These are phyloP conservation scores for Citropsis articulata DNA, from an alignment of 345 rosid genomes.

Conservation along the genomic window DNA sequence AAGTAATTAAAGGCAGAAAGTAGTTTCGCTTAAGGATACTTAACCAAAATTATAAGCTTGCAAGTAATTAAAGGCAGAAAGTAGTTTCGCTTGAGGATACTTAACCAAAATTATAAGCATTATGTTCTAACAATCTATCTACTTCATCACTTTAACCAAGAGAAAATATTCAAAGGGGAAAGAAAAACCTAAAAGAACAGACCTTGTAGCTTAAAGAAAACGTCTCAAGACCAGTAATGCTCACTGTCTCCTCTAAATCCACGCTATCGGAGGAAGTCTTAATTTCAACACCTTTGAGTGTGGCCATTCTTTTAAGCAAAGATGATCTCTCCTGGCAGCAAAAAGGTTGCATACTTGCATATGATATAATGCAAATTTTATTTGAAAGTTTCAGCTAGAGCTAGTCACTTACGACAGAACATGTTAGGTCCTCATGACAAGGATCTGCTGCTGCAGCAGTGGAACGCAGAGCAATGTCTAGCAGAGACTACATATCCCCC, in stretches of 20 bases:
- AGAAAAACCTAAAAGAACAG: constrained; percentile 8
- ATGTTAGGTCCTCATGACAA: constrained; percentile 91
- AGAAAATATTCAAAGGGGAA: not conserved
- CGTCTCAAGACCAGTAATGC: constrained; percentile 92
- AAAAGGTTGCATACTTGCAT: constrained; percentile 44
- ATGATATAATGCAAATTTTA: constrained; percentile 11
- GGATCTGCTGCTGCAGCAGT: constrained; percentile 97
- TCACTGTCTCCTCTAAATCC: constrained; percentile 63
- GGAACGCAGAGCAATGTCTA: constrained; percentile 70
- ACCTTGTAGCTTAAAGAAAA: constrained; percentile 98
- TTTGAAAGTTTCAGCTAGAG: not conserved
- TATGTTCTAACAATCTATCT: too few species aligned
- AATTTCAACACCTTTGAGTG: constrained; percentile 47
- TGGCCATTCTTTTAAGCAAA: constrained; percentile 71
- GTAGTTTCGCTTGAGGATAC: not conserved
- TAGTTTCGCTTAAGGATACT: not conserved
- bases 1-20: not conserved
- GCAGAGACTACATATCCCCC: constrained; percentile 56
- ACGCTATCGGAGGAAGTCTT: constrained; percentile 35
- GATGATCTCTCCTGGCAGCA: constrained; percentile 77
- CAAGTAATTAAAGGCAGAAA: not conserved
- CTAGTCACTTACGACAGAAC: constrained; percentile 71
- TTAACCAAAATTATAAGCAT: not conserved
- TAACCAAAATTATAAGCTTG: not conserved
- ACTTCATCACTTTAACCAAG: not conserved